These are phyloP conservation scores for Cercospora sojina DNA, from an alignment of 2,329 filamentous ascomycete species.

Conservation along the genomic window DNA sequence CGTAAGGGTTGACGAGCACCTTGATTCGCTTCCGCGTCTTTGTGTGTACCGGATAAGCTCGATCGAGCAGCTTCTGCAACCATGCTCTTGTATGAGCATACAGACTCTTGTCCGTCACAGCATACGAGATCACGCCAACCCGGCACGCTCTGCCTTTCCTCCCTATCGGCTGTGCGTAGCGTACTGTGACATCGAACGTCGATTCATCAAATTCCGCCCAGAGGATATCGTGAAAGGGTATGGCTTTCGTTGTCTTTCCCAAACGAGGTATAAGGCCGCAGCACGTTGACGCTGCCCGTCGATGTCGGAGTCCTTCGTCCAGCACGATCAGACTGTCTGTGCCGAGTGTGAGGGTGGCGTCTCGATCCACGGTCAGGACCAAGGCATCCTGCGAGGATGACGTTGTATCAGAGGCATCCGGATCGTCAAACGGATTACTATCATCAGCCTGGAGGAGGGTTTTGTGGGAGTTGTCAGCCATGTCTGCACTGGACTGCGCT, in stretches of 20 bases:
- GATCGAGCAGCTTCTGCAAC: slow-evolving; percentile 63
- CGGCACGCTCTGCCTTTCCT: slow-evolving; percentile 57
- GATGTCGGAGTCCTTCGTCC: slow-evolving; percentile 57
- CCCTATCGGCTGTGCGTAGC: slow-evolving; percentile 64
- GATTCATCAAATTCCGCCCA: slow-evolving; percentile 67
- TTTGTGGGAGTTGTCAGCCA: neutral
- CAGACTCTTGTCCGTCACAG: slow-evolving; percentile 53
- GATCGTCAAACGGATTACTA: slow-evolving; percentile 36
- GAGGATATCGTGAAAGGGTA: slow-evolving; percentile 80
- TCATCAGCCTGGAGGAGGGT: slow-evolving; percentile 9
- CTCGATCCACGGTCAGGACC: slow-evolving; percentile 51
- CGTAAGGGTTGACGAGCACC: slow-evolving; percentile 86
- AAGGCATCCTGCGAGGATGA: slow-evolving; percentile 16
- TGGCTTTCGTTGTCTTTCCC: slow-evolving; percentile 54
- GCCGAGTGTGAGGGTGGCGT: slow-evolving; percentile 60
- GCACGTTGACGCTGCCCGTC: slow-evolving; percentile 50
- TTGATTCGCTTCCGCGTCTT: slow-evolving; percentile 75
- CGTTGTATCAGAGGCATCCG: slow-evolving; percentile 21
- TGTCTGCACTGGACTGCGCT: slow-evolving; percentile 5
- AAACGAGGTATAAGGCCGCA: slow-evolving; percentile 54
- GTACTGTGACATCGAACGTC: slow-evolving; percentile 61
- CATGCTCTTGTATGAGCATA: slow-evolving; percentile 58
- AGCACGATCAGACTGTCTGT: slow-evolving; percentile 61
- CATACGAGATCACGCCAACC: slow-evolving; percentile 61
- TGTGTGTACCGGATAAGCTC: slow-evolving; percentile 65